phyloP scores from a whole-genome alignment of 192 early-diverging fungal species.

The Backusella macrospora region DNA sequence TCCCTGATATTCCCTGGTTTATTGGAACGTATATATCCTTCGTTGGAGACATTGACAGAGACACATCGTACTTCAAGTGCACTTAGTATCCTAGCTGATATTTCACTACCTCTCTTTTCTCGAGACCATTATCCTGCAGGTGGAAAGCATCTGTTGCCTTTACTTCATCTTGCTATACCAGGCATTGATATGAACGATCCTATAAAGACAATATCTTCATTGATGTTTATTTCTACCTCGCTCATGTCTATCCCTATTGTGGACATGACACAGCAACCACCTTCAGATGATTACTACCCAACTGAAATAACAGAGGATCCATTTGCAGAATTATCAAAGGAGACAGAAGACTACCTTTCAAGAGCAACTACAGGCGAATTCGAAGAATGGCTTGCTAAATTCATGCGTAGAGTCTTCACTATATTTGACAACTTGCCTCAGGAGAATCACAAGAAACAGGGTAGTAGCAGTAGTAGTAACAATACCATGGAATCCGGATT shows the following conservation, averaged over 20 bases:
- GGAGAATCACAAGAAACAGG: constrained; percentile 54
- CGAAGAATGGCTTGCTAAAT: constrained; percentile 87
- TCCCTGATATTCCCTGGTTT: constrained; percentile 77
- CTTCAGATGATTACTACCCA: constrained; percentile 19
- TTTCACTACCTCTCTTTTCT: constrained; percentile 73
- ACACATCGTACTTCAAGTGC: constrained; percentile 89
- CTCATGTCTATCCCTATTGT: constrained; percentile 65
- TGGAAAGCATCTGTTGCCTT: constrained; percentile 74
- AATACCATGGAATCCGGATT: constrained; percentile 49
- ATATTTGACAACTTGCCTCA: constrained; percentile 81
- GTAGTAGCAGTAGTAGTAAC: not conserved
- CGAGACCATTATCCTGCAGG: constrained; percentile 82
- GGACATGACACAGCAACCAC: constrained; percentile 58
- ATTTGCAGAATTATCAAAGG: constrained; percentile 51
- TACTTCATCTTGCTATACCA: constrained; percentile 81
- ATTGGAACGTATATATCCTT: constrained; percentile 84
- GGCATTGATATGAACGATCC: constrained; percentile 96
- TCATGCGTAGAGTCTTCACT: constrained; percentile 74
- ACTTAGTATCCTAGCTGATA: constrained; percentile 71
- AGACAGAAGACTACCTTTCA: constrained; percentile 69
- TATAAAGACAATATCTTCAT: constrained; percentile 71
- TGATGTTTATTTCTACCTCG: constrained; percentile 71
- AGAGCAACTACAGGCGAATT: constrained; percentile 79
- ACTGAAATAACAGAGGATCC: constrained; percentile 39
- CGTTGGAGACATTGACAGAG: constrained; percentile 82